A percentile compares a stretch with the other conserved stretches of the same genome.
These are phyloP conservation scores for Zymoseptoria tritici DNA, from an alignment of 2,329 filamentous ascomycete species.

Conservation along the genomic window DNA sequence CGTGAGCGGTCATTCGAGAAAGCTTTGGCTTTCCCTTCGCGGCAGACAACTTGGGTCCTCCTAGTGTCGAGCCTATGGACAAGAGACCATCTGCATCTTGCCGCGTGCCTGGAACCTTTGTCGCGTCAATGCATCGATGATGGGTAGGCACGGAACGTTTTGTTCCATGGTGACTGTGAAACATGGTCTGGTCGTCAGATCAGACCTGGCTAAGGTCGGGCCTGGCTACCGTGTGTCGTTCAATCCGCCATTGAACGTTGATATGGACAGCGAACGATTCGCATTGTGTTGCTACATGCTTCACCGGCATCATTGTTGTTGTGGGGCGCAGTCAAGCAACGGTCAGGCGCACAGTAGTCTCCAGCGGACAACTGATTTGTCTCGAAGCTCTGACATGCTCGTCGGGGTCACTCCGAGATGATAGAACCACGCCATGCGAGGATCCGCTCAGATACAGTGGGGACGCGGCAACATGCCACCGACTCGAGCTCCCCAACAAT, in stretches of 20 bases:
- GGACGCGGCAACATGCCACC: neutral
- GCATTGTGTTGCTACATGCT: too few relatives aligned
- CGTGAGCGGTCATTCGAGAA: neutral
- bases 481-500: too few relatives aligned
- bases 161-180: neutral
- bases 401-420: neutral
- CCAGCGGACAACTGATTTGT: too few relatives aligned
- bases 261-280: too few relatives aligned
- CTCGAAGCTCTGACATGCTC: neutral
- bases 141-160: neutral
- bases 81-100: neutral
- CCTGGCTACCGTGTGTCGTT: neutral
- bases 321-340: too few relatives aligned
- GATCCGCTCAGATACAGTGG: too few relatives aligned
- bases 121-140: neutral
- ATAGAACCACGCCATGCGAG: neutral
- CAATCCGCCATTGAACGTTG: too few relatives aligned
- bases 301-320: too few relatives aligned
- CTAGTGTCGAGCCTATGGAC: neutral
- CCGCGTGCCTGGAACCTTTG: neutral
- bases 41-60: neutral
- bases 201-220: too few relatives aligned
- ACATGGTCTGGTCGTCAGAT: neutral
- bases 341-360: too few relatives aligned
- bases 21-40: neutral